These are phyloP conservation scores for Podospora pseudopauciseta DNA, from an alignment of 495 filamentous ascomycete genomes.

Conservation along the genomic window DNA sequence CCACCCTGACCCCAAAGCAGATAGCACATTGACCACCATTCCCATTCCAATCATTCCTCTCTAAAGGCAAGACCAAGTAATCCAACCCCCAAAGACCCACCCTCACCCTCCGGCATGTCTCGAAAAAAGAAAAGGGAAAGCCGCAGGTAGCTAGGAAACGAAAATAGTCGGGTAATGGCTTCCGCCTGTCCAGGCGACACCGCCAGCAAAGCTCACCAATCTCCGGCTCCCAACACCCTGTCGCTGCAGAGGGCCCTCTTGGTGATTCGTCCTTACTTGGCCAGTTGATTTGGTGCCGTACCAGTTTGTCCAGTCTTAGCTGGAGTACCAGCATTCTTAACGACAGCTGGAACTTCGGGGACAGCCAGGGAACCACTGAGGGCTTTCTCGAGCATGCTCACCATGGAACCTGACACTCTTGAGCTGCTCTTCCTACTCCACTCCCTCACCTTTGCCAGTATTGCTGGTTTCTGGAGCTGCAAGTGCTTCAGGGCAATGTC, in stretches of 20 bases:
- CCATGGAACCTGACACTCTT: not conserved
- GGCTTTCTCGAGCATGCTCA: not conserved
- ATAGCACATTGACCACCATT: too few relatives aligned
- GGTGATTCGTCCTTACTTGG: not conserved
- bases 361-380: not conserved
- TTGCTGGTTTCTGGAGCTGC: not conserved
- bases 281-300: not conserved
- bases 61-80: too few relatives aligned
- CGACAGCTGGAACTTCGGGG: not conserved
- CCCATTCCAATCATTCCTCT: too few relatives aligned
- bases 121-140: too few relatives aligned
- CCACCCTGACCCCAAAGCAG: too few relatives aligned
- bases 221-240: not conserved
- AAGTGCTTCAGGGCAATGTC: conserved; percentile 27
- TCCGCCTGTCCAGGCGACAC: not conserved
- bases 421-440: conserved; percentile 7
- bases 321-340: not conserved
- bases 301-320: not conserved
- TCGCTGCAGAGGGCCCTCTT: not conserved
- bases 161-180: too few relatives aligned
- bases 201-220: not conserved
- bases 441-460: conserved; percentile 16
- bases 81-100: too few relatives aligned
- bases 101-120: too few relatives aligned
- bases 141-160: too few relatives aligned